A percentile compares a stretch with the other conserved stretches of the same genome.
These are phyloP conservation scores for Apiotrichum gracile DNA, from an alignment of 1,284 basidiomycete species.

Conservation along the genomic window DNA sequence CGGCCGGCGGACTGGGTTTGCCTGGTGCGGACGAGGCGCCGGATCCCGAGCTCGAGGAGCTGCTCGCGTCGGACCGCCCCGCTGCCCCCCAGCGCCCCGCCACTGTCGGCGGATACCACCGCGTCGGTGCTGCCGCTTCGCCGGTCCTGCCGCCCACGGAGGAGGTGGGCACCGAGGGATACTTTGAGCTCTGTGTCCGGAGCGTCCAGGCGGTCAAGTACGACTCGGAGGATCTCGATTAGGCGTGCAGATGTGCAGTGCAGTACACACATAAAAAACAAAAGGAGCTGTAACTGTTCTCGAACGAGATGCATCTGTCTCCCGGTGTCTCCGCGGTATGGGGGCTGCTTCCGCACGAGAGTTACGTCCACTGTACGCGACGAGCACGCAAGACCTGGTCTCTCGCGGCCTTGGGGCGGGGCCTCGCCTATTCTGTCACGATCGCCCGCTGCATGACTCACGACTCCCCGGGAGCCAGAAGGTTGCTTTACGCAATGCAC, in stretches of 20 bases:
- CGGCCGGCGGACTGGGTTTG: slow-evolving; percentile 31
- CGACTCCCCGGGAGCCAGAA: no score
- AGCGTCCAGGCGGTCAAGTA: slow-evolving; percentile 44
- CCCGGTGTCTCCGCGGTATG: no score
- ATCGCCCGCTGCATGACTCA: no score
- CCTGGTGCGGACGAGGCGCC: slow-evolving; percentile 17
- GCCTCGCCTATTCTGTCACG: no score
- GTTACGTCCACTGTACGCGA: no score
- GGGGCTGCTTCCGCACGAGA: no score
- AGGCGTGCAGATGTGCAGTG: not conserved
- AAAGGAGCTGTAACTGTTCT: no score
- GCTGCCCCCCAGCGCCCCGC: not conserved
- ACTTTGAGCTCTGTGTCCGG: slow-evolving; percentile 49
- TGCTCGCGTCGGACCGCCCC: slow-evolving; percentile 20
- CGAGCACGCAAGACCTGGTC: no score
- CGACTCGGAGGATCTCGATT: slow-evolving; percentile 29
- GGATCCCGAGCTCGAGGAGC: slow-evolving; percentile 29
- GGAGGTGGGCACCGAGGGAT: slow-evolving; percentile 29
- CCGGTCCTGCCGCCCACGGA: slow-evolving; percentile 2
- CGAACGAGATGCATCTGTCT: no score
- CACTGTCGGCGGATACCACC: slow-evolving; percentile 24
- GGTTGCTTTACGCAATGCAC: no score
- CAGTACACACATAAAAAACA: no score
- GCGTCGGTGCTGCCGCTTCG: slow-evolving; percentile 14
- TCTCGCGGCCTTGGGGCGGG: no score